Evolutionary conservation across 192 early-diverging fungal species (phyloP), one percentile per base, ranked within the genome.

Genomic region (Oehlia diaphana): DNA sequence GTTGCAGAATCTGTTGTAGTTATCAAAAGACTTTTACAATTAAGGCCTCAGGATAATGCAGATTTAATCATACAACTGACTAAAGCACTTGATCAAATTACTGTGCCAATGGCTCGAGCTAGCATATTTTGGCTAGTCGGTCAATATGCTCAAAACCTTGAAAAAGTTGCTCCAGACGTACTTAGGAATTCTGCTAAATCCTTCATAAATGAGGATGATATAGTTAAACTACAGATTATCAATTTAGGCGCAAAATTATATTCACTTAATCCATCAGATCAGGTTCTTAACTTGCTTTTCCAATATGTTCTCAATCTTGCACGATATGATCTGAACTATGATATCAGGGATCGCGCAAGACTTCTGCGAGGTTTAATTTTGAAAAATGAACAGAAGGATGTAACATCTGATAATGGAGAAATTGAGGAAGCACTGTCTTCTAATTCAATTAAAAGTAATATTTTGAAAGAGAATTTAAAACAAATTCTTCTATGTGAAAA

Each of bases 291-390:
- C 7, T 81, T 84, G 1, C 77, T 96, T 26, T 89, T 92, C 58
- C 87, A 92, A 63, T 95, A 96, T 83, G 81, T 95, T 39, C 90
- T 97, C 64, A 91, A 95, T 53, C 83, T 99, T 76, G 96, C 96
- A 2, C 85, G 94, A n/a, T 98, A 92, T 80, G 98, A 99, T 83
- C 83, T 89, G 23, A 88, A 92, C 80, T 97, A 93, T 77, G 95
- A 96, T 80, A 92, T 98, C 3, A 88, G 98, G 28, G 98, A 99
- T 77, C 90, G 96, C 14, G 93, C 94, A 12, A 84, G 98, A 63
- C 89, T 95, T 71, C 83, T 95, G 26, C 88, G 89, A 63, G 88
- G 81, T 13, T 79, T 93, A 21, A 83, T 91, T 79, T 81, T 77
- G 74, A 85, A 8, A 23, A 70, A 47, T 71, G 64, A 44, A 63